Conservation (phyloP, 768 basidiomycete species). For the Suillus luteus region DNA sequence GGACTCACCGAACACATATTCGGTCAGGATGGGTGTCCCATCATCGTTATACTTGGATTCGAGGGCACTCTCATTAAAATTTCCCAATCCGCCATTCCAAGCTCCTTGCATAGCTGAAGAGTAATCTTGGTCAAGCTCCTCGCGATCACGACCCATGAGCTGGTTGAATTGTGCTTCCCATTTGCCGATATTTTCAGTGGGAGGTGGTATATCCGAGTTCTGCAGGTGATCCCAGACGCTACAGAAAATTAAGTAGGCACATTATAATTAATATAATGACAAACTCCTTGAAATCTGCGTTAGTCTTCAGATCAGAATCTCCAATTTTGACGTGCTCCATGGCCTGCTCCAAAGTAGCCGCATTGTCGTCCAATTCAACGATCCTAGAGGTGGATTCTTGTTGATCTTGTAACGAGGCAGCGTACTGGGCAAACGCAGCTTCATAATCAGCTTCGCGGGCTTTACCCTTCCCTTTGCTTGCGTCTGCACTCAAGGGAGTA, state of each 20-base stretch:
- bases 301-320: slow-evolving; percentile 25
- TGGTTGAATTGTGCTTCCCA: slow-evolving; percentile 88
- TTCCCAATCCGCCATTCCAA: slow-evolving; percentile 60
- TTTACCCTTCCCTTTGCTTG: slow-evolving; percentile 74
- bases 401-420: slow-evolving; percentile 52
- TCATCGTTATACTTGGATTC: slow-evolving; percentile 61
- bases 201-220: slow-evolving; percentile 57
- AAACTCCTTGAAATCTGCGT: slow-evolving; percentile 56
- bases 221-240: slow-evolving; percentile 69
- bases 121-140: slow-evolving; percentile 66
- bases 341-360: slow-evolving; percentile 41
- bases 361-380: slow-evolving; percentile 52
- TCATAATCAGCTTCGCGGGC: slow-evolving; percentile 78
- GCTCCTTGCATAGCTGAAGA: slow-evolving; percentile 60
- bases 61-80: slow-evolving; percentile 38
- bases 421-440: slow-evolving; percentile 75
- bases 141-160: slow-evolving; percentile 67
- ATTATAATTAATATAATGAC: slow-evolving; percentile 23
- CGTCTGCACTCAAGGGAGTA: slow-evolving; percentile 25
- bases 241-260: slow-evolving; percentile 11
- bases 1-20: slow-evolving; percentile 76
- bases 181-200: slow-evolving; percentile 65
- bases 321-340: slow-evolving; percentile 41
- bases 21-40: slow-evolving; percentile 72
- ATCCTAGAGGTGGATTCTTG: slow-evolving; percentile 47